These are phyloP conservation scores for Ballota nigra DNA, from an alignment of 257 asterid species.

Conservation along the genomic window DNA sequence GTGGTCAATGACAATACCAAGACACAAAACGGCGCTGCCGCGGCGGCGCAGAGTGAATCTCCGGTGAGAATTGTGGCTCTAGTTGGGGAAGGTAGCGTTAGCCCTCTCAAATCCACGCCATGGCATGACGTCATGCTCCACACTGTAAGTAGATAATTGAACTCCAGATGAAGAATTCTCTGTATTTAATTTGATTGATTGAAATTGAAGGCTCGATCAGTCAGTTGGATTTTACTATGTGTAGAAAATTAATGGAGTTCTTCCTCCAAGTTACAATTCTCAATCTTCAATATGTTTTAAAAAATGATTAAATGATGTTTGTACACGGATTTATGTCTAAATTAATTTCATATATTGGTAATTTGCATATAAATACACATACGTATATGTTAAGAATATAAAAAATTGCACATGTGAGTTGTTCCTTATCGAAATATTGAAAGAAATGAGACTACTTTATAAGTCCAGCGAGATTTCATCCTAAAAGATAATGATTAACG, in stretches of 20 bases:
- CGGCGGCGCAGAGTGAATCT: constrained; percentile 27
- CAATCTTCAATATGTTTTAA: neutral
- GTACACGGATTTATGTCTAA: neutral
- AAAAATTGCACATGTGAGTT: too few relatives aligned
- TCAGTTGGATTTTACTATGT: neutral
- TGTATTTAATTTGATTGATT: neutral
- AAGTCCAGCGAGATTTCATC: too few relatives aligned
- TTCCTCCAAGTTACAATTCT: neutral
- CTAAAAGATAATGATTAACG: too few relatives aligned
- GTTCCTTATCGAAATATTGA: too few relatives aligned
- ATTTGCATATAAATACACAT: neutral
- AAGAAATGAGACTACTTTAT: too few relatives aligned
- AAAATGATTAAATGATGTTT: neutral
- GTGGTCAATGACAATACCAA: constrained; percentile 5
- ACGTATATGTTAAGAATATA: too few relatives aligned
- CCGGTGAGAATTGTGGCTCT: constrained; percentile 72
- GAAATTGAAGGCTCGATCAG: neutral
- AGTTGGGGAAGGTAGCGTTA: constrained; percentile 80
- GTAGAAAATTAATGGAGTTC: neutral
- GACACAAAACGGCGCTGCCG: constrained; percentile 19
- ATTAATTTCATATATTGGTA: neutral
- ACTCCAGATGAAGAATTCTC: neutral
- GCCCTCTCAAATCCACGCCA: constrained; percentile 80
- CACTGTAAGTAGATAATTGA: constrained; percentile 48
- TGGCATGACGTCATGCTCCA: constrained; percentile 86